Evolutionary conservation across 2,329 filamentous ascomycete species (phyloP), one percentile per base, ranked within the genome.

Genomic region (Pyricularia pennisetigena): DNA sequence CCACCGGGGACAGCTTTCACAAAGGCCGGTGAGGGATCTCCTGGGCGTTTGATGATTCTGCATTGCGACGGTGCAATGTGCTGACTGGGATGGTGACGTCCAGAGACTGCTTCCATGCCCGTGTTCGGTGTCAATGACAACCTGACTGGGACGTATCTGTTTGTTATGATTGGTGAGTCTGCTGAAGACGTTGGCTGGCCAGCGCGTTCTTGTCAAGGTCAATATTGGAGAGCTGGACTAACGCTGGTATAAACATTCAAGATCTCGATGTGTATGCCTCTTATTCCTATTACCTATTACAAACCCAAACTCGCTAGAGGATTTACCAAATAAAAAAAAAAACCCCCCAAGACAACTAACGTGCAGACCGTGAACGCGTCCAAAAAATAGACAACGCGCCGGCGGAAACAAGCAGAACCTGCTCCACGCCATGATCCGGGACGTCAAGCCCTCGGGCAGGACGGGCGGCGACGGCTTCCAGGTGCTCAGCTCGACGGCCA

Each of bases 371-470:
- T 64, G 20, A 5, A 30, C 16, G 20, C 12, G 9, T 7, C n/a
- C n/a, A 35, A 65, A 35, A 65, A 65, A 35, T 14, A 41, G 29
- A 26, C n/a, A 41, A 67, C 41, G 54, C 35, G 65, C 66, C 26
- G 68, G 69, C 16, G 61, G 54, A 29, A 14, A 63, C 26, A 65
- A 67, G 26, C 67, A 67, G 57, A 68, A 68, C 16, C 67, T 70
- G 57, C 69, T 74, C 5, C 74, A 75, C 69, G 72, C 72, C 49
- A 69, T 74, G 69, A 71, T 75, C 64, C 68, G 70, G 4, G 73
- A 74, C 68, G 73, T 73, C 72, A 74, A 73, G 30, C 32, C 71
- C 6, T 67, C 63, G 35, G 70, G 68, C 24, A 28, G 14, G 57
- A 24, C 57, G 9, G 6, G n/a, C 57, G 35, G 64, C 54, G 64